Evolutionary conservation across 2,329 filamentous ascomycete species (phyloP).

Genomic region (Peltaster fructicola): DNA sequence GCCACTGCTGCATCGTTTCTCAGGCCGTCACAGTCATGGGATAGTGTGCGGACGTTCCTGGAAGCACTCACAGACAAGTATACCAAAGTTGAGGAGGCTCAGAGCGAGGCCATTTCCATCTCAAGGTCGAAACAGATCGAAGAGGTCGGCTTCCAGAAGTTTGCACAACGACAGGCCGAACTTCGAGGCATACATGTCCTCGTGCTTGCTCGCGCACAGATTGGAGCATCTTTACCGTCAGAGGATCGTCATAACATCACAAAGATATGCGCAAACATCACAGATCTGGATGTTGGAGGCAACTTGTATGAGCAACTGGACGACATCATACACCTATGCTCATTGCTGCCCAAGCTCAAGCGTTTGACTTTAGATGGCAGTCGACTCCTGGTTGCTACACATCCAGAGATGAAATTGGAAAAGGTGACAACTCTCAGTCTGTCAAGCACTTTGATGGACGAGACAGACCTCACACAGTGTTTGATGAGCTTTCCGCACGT

Average conservation of each 20-base stretch:
- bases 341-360: constrained; percentile 46
- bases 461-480: constrained; percentile 21
- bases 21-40: constrained; percentile 53
- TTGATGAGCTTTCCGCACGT: constrained; percentile 39
- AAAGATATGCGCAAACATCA: constrained; percentile 37
- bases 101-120: constrained; percentile 45
- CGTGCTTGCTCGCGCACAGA: constrained; percentile 59
- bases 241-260: constrained; percentile 37
- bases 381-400: constrained; percentile 34
- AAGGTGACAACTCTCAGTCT: constrained; percentile 22
- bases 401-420: constrained; percentile 1
- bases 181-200: constrained; percentile 64
- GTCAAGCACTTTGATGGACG: constrained; percentile 28
- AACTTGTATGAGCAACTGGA: constrained; percentile 57
- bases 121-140: constrained; percentile 71
- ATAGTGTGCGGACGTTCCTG: constrained; percentile 55
- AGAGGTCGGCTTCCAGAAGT: constrained; percentile 91
- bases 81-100: constrained; percentile 33
- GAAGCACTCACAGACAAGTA: constrained; percentile 74
- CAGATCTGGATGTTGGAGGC: constrained; percentile 67
- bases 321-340: constrained; percentile 54
- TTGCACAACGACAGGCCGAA: constrained; percentile 59
- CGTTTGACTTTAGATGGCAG: constrained; percentile 37
- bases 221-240: too few relatives aligned
- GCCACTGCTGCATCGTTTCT: constrained; percentile 73